These are phyloP conservation scores for Xylaria cubensis DNA, from an alignment of 495 filamentous ascomycete genomes.

Conservation along the genomic window DNA sequence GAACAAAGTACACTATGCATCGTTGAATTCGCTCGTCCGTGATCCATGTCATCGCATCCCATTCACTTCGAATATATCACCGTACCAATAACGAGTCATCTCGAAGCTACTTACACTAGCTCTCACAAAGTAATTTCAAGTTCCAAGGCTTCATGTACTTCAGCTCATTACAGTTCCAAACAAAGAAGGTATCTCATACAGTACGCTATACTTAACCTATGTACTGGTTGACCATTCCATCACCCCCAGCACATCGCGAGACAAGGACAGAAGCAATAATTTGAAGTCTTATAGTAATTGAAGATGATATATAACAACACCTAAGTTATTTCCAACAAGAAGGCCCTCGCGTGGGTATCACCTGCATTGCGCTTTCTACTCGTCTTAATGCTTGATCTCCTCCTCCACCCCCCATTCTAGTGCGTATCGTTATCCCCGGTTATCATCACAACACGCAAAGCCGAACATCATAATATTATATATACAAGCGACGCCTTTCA, in stretches of 20 bases:
- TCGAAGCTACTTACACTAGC: not conserved
- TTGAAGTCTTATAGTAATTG: not conserved
- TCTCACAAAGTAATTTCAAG: not conserved
- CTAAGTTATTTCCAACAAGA: not conserved
- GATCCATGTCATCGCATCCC: not conserved
- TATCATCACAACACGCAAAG: not conserved
- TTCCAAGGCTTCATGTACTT: not conserved
- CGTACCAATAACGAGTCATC: not conserved
- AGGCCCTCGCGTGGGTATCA: not conserved
- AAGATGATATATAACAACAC: not conserved
- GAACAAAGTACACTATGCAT: not conserved
- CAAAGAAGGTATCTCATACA: not conserved
- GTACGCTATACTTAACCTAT: not conserved
- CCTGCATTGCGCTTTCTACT: not conserved
- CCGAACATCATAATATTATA: conserved; percentile 1
- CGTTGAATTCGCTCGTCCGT: not conserved
- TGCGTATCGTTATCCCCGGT: not conserved
- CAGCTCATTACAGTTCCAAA: too few species aligned
- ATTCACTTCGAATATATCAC: not conserved
- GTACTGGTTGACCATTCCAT: not conserved
- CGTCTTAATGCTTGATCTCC: not conserved
- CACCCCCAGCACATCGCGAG: not conserved
- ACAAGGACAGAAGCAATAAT: not conserved
- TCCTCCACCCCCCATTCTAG: not conserved
- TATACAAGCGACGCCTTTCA: not conserved